Evolutionary conservation across 495 filamentous ascomycete species (phyloP), one percentile per base, ranked within the genome.

Genomic region (Hyaloscypha variabilis): DNA sequence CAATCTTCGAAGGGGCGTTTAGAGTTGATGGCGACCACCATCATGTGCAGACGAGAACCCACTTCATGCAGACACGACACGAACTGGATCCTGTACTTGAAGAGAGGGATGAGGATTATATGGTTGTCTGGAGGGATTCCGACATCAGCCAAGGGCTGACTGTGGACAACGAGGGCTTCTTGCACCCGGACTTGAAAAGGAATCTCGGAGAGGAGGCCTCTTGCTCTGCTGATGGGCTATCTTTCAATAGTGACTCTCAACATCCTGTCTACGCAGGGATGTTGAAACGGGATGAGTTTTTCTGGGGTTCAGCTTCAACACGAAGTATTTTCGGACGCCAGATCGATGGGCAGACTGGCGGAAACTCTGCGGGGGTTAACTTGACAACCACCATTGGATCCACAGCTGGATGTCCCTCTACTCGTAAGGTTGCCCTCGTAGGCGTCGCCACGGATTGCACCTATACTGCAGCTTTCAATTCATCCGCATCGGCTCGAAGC

Each of bases 371-470:
- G 28, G 91, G 91, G 66, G 91, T 96, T 60, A 97, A 97, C 69
- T 77, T 97, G 64, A 83, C 81, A 31, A 83, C 77, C 28, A 92
- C 85, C n/a, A 97, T 99, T 71, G 95, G 94, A 29, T 86, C 84
- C 53, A 90, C 89, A 0, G 73, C 76, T 13, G 95, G 95, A 54
- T 99, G 95, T 72, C 96, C 96, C 51, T 87, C 82, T 8, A 94
- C 92, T 6, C 87, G 92, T 62, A 93, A 91, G 76, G 92, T 99
- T 34, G 95, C 96, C 8, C 77, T 98, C 64, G 87, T 99, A 25
- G 95, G 95, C 14, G 88, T 99, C 23, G 93, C 93, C 6, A 95
- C 93, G 0, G 95, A 99, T 75, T 99, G 95, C 79, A 87, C 85
- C 8, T 97, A 97, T 72, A 91, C 87, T 60, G 78, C 78, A 1